Percentiles rank a stretch among this genome's conserved stretches.
Evolutionary conservation across 2,329 filamentous ascomycete species (phyloP).

Genomic region (Apiospora malaysiana): DNA sequence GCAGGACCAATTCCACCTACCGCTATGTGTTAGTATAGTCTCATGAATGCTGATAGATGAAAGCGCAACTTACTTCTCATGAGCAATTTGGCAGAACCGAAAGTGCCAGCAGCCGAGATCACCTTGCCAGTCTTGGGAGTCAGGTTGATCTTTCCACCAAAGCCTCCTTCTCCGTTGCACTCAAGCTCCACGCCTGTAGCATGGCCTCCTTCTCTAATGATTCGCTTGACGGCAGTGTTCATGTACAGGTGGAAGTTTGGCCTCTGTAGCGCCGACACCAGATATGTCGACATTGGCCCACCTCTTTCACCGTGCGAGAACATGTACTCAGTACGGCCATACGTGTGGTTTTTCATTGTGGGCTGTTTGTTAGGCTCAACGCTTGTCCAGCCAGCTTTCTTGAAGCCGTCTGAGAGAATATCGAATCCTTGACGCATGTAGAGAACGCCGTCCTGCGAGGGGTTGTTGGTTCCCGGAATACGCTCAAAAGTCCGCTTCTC

Average conservation of each 20-base stretch:
- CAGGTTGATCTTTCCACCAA: slow-evolving; percentile 64
- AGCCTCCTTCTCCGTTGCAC: slow-evolving; percentile 57
- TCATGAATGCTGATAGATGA: neutral
- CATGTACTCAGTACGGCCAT: slow-evolving; percentile 70
- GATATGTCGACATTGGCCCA: slow-evolving; percentile 74
- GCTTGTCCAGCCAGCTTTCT: slow-evolving; percentile 65
- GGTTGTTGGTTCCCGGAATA: slow-evolving; percentile 72
- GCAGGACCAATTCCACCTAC: slow-evolving; percentile 64
- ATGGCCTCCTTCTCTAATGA: slow-evolving; percentile 66
- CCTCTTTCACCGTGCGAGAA: slow-evolving; percentile 69
- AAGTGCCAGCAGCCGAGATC: slow-evolving; percentile 70
- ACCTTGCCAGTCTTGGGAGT: slow-evolving; percentile 66
- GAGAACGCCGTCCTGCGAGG: slow-evolving; percentile 69
- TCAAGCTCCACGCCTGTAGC: slow-evolving; percentile 74
- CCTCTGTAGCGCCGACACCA: slow-evolving; percentile 63
- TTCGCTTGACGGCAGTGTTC: slow-evolving; percentile 68
- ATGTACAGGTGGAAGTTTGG: slow-evolving; percentile 71
- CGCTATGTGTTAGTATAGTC: slow-evolving; percentile 15
- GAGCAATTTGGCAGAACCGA: slow-evolving; percentile 73
- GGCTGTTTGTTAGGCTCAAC: slow-evolving; percentile 67
- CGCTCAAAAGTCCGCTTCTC: slow-evolving; percentile 68
- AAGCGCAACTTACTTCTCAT: slow-evolving; percentile 57
- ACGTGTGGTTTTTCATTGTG: slow-evolving; percentile 69
- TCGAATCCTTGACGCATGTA: slow-evolving; percentile 73
- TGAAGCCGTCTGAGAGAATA: slow-evolving; percentile 64